Conservation (phyloP, 2,329 filamentous ascomycete genomes). For the Penicillium sumatraense region DNA sequence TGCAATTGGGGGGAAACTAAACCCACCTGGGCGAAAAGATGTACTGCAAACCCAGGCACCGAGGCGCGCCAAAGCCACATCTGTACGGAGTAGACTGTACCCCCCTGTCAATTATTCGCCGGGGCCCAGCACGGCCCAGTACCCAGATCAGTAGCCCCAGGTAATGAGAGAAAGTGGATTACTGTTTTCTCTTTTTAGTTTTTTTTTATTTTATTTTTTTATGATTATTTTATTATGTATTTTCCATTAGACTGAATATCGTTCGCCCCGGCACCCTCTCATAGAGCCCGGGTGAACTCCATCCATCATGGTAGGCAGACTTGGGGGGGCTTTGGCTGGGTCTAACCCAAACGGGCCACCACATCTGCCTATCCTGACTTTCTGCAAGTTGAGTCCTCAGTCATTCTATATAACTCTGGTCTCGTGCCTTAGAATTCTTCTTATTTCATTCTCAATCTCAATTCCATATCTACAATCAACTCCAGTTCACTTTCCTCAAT, state of each 20-base stretch:
- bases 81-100: too few relatives aligned
- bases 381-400: background rate
- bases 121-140: slow-evolving; percentile 13
- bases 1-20: too few relatives aligned
- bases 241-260: background rate
- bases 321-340: slow-evolving; percentile 15
- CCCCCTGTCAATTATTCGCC: background rate
- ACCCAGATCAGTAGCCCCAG: too few relatives aligned
- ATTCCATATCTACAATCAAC: slow-evolving; percentile 13
- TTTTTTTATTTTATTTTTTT: too few relatives aligned
- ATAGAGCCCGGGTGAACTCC: slow-evolving; percentile 12
- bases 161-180: too few relatives aligned
- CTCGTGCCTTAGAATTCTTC: slow-evolving; percentile 7
- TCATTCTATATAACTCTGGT: slow-evolving; percentile 9
- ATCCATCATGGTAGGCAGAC: slow-evolving; percentile 14
- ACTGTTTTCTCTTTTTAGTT: too few relatives aligned
- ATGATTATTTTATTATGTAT: too few relatives aligned
- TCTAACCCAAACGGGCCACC: slow-evolving; percentile 10
- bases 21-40: slow-evolving; percentile 12
- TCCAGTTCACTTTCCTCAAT: background rate
- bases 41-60: background rate
- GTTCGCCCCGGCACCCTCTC: background rate
- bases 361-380: slow-evolving; percentile 8
- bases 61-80: slow-evolving; percentile 18
- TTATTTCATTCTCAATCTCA: slow-evolving; percentile 10